A percentile compares a stretch with the other conserved stretches of the same genome.
phyloP scores from a whole-genome alignment of 805 yeast species.

The Candida manassasensis region DNA sequence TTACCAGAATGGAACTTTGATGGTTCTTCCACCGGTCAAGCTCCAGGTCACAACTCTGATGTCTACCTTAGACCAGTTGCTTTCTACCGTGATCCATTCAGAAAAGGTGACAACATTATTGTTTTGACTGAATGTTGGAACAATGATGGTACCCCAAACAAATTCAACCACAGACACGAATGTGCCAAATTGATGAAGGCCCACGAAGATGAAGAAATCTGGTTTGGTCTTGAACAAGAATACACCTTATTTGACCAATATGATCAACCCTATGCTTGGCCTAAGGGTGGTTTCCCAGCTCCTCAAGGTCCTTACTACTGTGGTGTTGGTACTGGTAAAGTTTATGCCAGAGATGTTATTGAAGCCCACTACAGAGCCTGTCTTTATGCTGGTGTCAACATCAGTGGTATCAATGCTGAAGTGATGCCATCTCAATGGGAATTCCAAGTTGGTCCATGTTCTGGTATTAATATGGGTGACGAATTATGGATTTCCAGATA shows the following conservation, averaged over 20 bases:
- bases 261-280: conserved; percentile 96
- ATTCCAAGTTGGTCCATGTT: conserved; percentile 98
- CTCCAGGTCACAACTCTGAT: conserved; percentile 97
- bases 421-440: conserved; percentile 99
- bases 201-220: conserved; percentile 74
- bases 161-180: conserved; percentile 96
- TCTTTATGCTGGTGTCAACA: conserved; percentile 82
- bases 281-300: conserved; percentile 99
- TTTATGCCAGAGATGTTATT: conserved; percentile 94
- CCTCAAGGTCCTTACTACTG: conserved; percentile 99
- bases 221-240: conserved; percentile 99
- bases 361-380: conserved; percentile 99
- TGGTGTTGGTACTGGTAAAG: conserved; percentile 99
- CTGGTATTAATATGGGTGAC: conserved; percentile 95
- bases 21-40: conserved; percentile 98
- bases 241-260: conserved; percentile 91
- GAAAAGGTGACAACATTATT: conserved; percentile 94
- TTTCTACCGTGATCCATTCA: conserved; percentile 92
- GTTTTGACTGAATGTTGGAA: conserved; percentile 96
- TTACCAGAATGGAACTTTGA: conserved; percentile 99
- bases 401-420: conserved; percentile 98
- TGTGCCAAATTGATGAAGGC: conserved; percentile 93
- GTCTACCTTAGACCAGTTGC: conserved; percentile 94
- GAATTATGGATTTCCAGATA: conserved; percentile 95
- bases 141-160: conserved; percentile 98